These are phyloP conservation scores for Thelephora terrestris DNA, from an alignment of 1,284 basidiomycete species.

Conservation along the genomic window DNA sequence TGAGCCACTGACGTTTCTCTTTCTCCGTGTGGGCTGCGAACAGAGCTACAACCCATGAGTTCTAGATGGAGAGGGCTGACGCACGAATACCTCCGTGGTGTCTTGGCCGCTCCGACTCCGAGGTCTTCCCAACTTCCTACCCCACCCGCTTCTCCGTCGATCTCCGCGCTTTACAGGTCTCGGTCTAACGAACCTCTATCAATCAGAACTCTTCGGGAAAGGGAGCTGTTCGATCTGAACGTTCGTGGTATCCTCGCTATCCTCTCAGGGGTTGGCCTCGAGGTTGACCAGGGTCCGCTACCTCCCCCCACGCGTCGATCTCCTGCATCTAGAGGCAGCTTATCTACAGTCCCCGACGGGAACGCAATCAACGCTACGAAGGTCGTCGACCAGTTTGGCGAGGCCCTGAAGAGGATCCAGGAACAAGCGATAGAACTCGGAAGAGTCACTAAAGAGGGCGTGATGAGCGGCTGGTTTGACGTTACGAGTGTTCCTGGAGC, in stretches of 20 bases:
- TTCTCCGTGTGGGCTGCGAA: background rate
- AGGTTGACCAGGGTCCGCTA: too few relatives aligned
- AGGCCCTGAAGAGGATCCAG: slow-evolving; percentile 18
- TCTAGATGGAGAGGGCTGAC: slow-evolving; percentile 30
- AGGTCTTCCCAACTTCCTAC: slow-evolving; percentile 12
- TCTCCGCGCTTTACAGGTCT: slow-evolving; percentile 16
- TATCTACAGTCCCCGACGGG: background rate
- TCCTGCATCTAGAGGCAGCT: background rate
- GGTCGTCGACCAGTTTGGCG: slow-evolving; percentile 9
- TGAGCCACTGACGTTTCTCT: background rate
- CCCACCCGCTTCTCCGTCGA: slow-evolving; percentile 13
- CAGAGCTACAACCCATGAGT: slow-evolving; percentile 28
- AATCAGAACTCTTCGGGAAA: background rate
- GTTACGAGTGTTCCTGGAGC: slow-evolving; percentile 15
- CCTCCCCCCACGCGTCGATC: too few relatives aligned
- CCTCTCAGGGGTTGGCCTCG: slow-evolving; percentile 10
- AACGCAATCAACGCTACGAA: background rate
- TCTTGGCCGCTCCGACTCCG: background rate
- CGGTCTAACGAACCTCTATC: background rate
- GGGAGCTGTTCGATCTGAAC: slow-evolving; percentile 9
- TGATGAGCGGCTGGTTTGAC: slow-evolving; percentile 27
- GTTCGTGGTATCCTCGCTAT: slow-evolving; percentile 25
- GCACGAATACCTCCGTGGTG: slow-evolving; percentile 20
- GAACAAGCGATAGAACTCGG: slow-evolving; percentile 23
- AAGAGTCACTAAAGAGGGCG: slow-evolving; percentile 22